Conservation (phyloP, 2,329 filamentous ascomycete genomes). For the Trichoderma aggressivum region DNA sequence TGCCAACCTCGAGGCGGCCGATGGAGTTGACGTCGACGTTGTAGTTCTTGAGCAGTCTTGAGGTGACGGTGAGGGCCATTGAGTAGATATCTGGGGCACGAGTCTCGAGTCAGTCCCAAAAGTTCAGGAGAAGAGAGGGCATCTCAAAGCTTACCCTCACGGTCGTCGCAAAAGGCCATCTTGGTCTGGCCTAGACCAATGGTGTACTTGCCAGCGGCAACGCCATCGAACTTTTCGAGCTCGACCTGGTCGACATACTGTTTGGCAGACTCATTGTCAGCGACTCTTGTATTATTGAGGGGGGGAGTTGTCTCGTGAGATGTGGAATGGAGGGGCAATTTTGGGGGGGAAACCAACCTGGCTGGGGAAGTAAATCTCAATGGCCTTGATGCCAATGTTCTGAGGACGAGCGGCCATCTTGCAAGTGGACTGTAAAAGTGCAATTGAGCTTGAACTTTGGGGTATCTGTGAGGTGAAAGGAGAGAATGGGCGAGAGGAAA, state of each 20-base stretch:
- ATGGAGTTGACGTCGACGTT: conserved; percentile 74
- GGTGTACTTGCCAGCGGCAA: conserved; percentile 79
- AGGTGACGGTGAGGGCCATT: conserved; percentile 72
- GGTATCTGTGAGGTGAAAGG: too few relatives aligned
- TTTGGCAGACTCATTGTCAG: conserved; percentile 16
- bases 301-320: neutral
- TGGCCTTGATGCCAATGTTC: conserved; percentile 91
- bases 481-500: conserved; percentile 17
- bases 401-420: conserved; percentile 73
- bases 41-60: conserved; percentile 78
- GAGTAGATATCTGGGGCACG: conserved; percentile 75
- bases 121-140: neutral
- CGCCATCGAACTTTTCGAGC: conserved; percentile 83
- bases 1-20: conserved; percentile 79
- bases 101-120: neutral
- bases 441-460: conserved; percentile 1
- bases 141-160: conserved; percentile 63
- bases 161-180: conserved; percentile 90
- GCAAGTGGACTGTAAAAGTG: conserved; percentile 18
- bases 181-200: conserved; percentile 88
- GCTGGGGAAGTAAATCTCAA: conserved; percentile 83
- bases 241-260: conserved; percentile 82
- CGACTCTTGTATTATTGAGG: neutral
- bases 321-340: conserved; percentile 12
- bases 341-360: conserved; percentile 60